Conservation (phyloP, 768 basidiomycete genomes). For the Kwoniella europaea region DNA sequence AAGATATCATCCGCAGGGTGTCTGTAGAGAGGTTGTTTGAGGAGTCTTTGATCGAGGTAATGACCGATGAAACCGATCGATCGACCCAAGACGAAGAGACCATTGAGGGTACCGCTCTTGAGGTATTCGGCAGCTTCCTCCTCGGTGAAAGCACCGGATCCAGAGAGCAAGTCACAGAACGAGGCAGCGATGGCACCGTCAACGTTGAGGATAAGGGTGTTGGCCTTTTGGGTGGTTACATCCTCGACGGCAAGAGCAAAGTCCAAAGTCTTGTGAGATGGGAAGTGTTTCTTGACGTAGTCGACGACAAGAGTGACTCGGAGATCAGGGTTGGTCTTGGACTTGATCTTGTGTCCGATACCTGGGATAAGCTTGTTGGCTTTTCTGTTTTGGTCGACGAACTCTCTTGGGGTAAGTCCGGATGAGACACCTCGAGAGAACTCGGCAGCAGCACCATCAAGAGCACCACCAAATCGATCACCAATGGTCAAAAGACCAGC, state of each 20-base stretch:
- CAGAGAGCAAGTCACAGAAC: conserved; percentile 91
- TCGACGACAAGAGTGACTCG: conserved; percentile 71
- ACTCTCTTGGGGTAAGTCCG: conserved; percentile 95
- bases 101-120: conserved; percentile 76
- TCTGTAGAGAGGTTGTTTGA: conserved; percentile 89
- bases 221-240: conserved; percentile 97
- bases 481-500: conserved; percentile 98
- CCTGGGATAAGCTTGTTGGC: conserved; percentile 95
- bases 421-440: conserved; percentile 90
- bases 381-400: conserved; percentile 91
- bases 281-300: conserved; percentile 95
- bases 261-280: conserved; percentile 86
- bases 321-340: conserved; percentile 59
- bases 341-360: conserved; percentile 99
- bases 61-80: conserved; percentile 98
- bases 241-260: conserved; percentile 96
- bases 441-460: conserved; percentile 96
- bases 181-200: conserved; percentile 89
- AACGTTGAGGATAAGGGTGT: conserved; percentile 95
- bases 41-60: conserved; percentile 94
- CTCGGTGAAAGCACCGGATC: conserved; percentile 89
- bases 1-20: conserved; percentile 51
- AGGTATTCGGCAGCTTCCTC: conserved; percentile 98
- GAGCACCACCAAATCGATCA: conserved; percentile 95
- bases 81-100: conserved; percentile 94